phyloP scores from a whole-genome alignment of 106 monocot species.

The Acorus calamus region DNA sequence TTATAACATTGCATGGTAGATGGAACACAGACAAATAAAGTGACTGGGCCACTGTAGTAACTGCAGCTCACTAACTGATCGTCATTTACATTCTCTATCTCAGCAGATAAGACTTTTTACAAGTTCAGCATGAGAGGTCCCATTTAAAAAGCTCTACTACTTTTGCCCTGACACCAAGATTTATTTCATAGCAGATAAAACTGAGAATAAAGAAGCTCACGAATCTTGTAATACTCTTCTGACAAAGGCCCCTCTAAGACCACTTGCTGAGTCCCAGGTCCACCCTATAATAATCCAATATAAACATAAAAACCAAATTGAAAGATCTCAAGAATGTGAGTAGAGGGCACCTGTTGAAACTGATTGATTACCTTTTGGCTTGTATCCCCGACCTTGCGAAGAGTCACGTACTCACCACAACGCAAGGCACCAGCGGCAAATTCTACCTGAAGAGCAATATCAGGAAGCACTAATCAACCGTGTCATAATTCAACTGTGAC shows the following conservation, averaged over 20 bases:
- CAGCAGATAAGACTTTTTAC: too few relatives aligned
- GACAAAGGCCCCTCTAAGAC: constrained; percentile 86
- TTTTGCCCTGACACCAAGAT: too few relatives aligned
- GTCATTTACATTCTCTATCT: too few relatives aligned
- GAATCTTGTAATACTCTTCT: constrained; percentile 91
- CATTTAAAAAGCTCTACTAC: too few relatives aligned
- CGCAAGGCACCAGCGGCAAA: constrained; percentile 84
- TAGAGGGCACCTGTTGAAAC: not conserved
- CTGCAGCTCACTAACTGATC: too few relatives aligned
- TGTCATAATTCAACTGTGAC: not conserved
- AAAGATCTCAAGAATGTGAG: not conserved
- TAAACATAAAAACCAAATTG: not conserved
- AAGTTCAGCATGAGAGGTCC: too few relatives aligned
- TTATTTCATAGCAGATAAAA: constrained; percentile 54
- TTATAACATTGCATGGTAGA: too few relatives aligned
- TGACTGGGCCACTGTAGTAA: too few relatives aligned
- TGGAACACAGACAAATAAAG: too few relatives aligned
- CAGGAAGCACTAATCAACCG: not conserved
- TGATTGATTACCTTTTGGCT: constrained; percentile 48
- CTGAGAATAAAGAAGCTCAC: constrained; percentile 86
- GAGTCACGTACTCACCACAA: constrained; percentile 81
- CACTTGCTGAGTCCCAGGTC: constrained; percentile 66
- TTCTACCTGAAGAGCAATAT: constrained; percentile 51
- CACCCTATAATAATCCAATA: constrained; percentile 27
- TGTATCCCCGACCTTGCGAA: constrained; percentile 75